These are phyloP conservation scores for Russula sp. DNA, from an alignment of 768 basidiomycete species.

Conservation along the genomic window DNA sequence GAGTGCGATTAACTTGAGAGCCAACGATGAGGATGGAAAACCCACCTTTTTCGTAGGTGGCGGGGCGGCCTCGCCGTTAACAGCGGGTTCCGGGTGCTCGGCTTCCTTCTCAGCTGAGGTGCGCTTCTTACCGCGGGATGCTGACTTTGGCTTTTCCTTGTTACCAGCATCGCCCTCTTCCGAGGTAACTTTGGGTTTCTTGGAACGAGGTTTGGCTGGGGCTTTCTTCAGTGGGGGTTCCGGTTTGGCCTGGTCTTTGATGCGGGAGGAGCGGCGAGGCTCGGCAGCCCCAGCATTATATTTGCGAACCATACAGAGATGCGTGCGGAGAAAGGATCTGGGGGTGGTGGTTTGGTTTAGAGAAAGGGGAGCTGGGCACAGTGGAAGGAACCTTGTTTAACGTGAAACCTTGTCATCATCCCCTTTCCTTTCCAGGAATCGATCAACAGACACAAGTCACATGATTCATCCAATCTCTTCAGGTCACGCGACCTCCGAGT, in stretches of 20 bases:
- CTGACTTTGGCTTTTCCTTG: constrained; percentile 44
- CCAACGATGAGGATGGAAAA: constrained; percentile 23
- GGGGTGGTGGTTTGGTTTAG: constrained; percentile 29
- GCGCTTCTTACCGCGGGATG: constrained; percentile 55
- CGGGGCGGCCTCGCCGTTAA: constrained; percentile 41
- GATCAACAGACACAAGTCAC: constrained; percentile 23
- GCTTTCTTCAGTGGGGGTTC: constrained; percentile 55
- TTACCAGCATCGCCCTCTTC: constrained; percentile 37
- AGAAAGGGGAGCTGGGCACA: constrained; percentile 20
- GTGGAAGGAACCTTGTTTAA: constrained; percentile 29
- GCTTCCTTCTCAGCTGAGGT: constrained; percentile 42
- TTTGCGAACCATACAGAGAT: constrained; percentile 63
- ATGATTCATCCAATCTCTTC: neutral
- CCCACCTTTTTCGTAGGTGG: constrained; percentile 66
- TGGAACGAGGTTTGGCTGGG: constrained; percentile 57
- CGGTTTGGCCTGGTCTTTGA: constrained; percentile 66
- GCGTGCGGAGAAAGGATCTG: constrained; percentile 27
- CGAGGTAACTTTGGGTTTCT: constrained; percentile 41
- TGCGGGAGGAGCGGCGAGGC: constrained; percentile 72
- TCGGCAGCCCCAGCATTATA: constrained; percentile 45
- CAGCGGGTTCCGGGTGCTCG: constrained; percentile 41
- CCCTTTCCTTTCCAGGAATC: constrained; percentile 8
- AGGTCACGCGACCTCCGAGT: neutral
- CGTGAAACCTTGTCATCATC: constrained; percentile 25
- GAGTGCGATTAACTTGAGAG: neutral